Evolutionary conservation across 176 grass and related monocot species (phyloP).

Genomic region (Poa annua): DNA sequence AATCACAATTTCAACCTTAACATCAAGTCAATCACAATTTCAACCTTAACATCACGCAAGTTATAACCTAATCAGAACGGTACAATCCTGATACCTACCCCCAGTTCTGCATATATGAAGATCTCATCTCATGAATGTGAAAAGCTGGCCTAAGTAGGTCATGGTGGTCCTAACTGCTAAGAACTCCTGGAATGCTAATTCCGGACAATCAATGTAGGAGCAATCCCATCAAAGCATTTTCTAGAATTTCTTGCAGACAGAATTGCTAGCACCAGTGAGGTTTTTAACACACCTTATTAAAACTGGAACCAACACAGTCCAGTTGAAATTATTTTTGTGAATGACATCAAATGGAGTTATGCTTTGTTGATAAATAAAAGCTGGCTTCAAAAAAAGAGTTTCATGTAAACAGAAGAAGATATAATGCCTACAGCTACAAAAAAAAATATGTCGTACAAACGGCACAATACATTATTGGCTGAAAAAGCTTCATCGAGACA

Average conservation of each 20-base stretch:
- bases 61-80: neutral
- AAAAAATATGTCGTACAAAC: neutral
- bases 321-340: constrained; percentile 18
- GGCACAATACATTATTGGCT: neutral
- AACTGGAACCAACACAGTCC: neutral
- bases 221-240: constrained; percentile 27
- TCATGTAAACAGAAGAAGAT: constrained; percentile 32
- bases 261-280: constrained; percentile 5
- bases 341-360: constrained; percentile 11
- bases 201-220: neutral
- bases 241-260: neutral
- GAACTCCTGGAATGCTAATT: neutral
- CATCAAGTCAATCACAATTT: constrained; percentile 18
- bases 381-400: neutral
- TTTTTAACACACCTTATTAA: neutral
- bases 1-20: no score
- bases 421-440: constrained; percentile 16
- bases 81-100: neutral
- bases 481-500: constrained; percentile 28
- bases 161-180: constrained; percentile 10
- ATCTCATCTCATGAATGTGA: constrained; percentile 8
- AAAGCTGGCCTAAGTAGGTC: constrained; percentile 16
- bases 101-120: constrained; percentile 17
- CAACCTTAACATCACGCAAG: constrained; percentile 22
- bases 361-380: constrained; percentile 15